Percentiles rank a stretch among this genome's conserved stretches.
Evolutionary conservation across 495 filamentous ascomycete species (phyloP).

Genomic region (Aspergillus biplanus): DNA sequence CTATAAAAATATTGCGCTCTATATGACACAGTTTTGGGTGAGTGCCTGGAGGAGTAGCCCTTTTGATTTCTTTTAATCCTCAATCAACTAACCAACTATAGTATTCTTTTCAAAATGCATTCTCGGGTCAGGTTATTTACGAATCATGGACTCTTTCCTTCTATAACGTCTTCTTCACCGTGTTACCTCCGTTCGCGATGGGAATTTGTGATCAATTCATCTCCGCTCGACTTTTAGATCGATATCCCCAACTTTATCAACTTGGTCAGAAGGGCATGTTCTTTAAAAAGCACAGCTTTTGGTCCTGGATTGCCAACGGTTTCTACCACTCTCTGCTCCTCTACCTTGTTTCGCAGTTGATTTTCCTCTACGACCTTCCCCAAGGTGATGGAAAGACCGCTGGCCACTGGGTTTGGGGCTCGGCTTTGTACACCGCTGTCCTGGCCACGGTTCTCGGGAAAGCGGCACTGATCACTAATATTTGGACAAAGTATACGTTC

Average conservation of each 20-base stretch:
- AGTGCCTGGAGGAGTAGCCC: slow-evolving; percentile 29
- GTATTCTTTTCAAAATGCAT: slow-evolving; percentile 98
- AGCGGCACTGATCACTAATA: slow-evolving; percentile 90
- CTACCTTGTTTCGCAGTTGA: slow-evolving; percentile 80
- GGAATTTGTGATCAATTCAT: slow-evolving; percentile 99
- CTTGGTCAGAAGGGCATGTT: slow-evolving; percentile 90
- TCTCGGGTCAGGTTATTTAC: slow-evolving; percentile 97
- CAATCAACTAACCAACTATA: slow-evolving; percentile 47
- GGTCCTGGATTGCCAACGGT: slow-evolving; percentile 88
- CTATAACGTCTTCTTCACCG: slow-evolving; percentile 99
- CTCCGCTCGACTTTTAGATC: slow-evolving; percentile 91
- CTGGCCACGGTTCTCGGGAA: slow-evolving; percentile 93
- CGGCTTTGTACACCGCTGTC: slow-evolving; percentile 85
- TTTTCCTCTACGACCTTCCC: slow-evolving; percentile 78
- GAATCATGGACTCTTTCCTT: slow-evolving; percentile 99
- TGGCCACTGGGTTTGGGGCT: slow-evolving; percentile 98
- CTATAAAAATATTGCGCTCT: slow-evolving; percentile 98
- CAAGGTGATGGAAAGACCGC: slow-evolving; percentile 74
- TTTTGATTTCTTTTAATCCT: neutral
- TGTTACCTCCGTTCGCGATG: slow-evolving; percentile 90
- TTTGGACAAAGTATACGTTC: slow-evolving; percentile 98
- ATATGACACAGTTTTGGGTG: slow-evolving; percentile 99
- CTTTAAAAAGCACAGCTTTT: slow-evolving; percentile 90
- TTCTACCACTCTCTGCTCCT: slow-evolving; percentile 95
- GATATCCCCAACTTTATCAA: slow-evolving; percentile 95